Evolutionary conservation across 495 filamentous ascomycete genomes (phyloP), one percentile per base, ranked within the genome.

Genomic region (Tuber microsphaerosporum): DNA sequence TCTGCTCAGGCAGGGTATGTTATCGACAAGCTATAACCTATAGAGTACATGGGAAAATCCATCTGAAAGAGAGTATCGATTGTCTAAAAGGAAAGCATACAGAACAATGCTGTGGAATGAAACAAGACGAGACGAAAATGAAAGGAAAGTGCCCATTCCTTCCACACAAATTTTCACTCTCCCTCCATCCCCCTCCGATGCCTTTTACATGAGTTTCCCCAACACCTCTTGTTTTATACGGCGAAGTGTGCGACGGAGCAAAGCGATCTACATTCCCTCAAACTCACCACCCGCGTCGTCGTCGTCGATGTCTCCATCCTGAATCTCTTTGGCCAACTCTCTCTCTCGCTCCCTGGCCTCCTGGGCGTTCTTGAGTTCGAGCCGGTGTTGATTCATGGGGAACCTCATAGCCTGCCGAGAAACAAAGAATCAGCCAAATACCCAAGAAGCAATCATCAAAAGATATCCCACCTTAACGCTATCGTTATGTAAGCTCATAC

Each of bases 321-420:
- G 92, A 81, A 99, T 99, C 88, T 99, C 95, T 89, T 98, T 99
- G 70, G 94, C 95, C 85, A 99, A 87, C 84, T 99, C 95, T 42
- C 96, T 87, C 86, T 99, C 95, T 61, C 95, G 88, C 85, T 99
- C 95, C 65, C 95, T 90, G 31, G 95, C 95, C 85, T 98, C 95
- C 84, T 97, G 94, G 3, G 96, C 95, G 82, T 95, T 98, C 90
- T 97, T 97, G 71, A 98, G 87, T 85, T 98, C 95, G 43, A 97
- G 87, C n/a, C 95, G 89, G 85, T 98, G 94, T 86, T 97, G 94
- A 85, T 99, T 97, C 94, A 97, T 97, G 14, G 95, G 95, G 86
- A 97, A 99, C 22, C 96, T 88, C 95, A 99, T 99, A 37, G 95
- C 94, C 93, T 97, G 76, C 37, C 73, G 61, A 26, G 70, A 74